Conservation (phyloP, 257 asterid genomes). For the Mentha longifolia region DNA sequence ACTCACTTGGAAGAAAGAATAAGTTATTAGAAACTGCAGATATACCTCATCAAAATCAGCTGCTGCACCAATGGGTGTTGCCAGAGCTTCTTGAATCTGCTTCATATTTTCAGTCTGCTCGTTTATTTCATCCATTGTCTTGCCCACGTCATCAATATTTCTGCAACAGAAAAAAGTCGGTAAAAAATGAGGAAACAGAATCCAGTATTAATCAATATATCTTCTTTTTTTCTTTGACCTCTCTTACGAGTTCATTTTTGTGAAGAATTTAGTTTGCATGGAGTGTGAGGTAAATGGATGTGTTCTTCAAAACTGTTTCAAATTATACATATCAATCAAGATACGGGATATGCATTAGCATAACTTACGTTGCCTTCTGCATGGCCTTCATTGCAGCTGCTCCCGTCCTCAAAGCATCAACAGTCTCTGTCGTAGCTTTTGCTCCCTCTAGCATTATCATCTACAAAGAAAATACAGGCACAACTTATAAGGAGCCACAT, state of each 20-base stretch:
- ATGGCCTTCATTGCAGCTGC: slow-evolving; percentile 91
- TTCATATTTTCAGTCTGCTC: slow-evolving; percentile 92
- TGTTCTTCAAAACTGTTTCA: slow-evolving; percentile 1
- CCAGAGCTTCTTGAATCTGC: slow-evolving; percentile 74
- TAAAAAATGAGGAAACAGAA: slow-evolving; percentile 21
- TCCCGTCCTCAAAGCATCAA: slow-evolving; percentile 87
- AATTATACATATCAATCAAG: neutral
- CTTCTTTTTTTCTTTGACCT: neutral
- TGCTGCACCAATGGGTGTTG: slow-evolving; percentile 72
- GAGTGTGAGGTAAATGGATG: neutral
- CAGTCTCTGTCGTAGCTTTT: slow-evolving; percentile 89
- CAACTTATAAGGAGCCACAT: neutral
- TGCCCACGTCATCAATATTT: slow-evolving; percentile 82
- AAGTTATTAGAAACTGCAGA: slow-evolving; percentile 16
- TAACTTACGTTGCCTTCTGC: slow-evolving; percentile 86
- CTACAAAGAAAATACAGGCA: slow-evolving; percentile 41
- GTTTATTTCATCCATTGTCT: slow-evolving; percentile 90
- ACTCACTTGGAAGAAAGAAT: neutral
- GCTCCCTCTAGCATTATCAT: slow-evolving; percentile 91
- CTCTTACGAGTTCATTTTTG: neutral
- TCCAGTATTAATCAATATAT: neutral
- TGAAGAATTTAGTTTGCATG: neutral
- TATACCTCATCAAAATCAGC: slow-evolving; percentile 84
- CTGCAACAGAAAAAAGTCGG: slow-evolving; percentile 42
- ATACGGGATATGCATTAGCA: slow-evolving; percentile 13